These are phyloP conservation scores for Oryza brachyantha DNA, from an alignment of 176 grass and related monocot genomes.

Conservation along the genomic window DNA sequence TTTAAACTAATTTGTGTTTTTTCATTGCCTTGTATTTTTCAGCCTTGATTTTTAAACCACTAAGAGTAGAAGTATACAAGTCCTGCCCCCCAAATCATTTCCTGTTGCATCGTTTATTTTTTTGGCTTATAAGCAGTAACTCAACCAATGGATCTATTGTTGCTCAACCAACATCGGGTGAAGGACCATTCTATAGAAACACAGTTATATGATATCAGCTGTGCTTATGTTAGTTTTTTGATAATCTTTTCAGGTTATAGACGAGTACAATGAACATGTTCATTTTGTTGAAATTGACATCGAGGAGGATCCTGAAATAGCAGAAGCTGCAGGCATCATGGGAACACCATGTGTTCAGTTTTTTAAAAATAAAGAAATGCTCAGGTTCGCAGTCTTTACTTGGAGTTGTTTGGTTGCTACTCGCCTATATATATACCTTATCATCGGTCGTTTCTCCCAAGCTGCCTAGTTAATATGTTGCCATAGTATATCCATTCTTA, in stretches of 20 bases:
- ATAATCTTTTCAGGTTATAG: constrained; percentile 67
- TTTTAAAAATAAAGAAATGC: constrained; percentile 99
- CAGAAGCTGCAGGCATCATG: constrained; percentile 98
- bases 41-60: too few relatives aligned
- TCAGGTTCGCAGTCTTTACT: constrained; percentile 64
- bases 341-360: constrained; percentile 99
- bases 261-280: constrained; percentile 65
- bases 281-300: constrained; percentile 99
- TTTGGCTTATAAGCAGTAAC: too few relatives aligned
- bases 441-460: too few relatives aligned
- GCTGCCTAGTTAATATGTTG: constrained; percentile 1
- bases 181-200: not conserved
- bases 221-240: not conserved
- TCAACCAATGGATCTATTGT: not conserved
- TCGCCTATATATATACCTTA: not conserved
- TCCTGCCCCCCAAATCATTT: too few relatives aligned
- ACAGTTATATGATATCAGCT: not conserved
- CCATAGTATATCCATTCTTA: not conserved
- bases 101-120: too few relatives aligned
- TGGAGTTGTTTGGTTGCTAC: not conserved
- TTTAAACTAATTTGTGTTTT: too few relatives aligned
- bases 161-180: constrained; percentile 8
- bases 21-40: too few relatives aligned
- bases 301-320: constrained; percentile 97
- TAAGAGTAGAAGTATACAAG: too few relatives aligned